Evolutionary conservation across 441 rosid species (phyloP).

Genomic region (Monsonia emarginata): DNA sequence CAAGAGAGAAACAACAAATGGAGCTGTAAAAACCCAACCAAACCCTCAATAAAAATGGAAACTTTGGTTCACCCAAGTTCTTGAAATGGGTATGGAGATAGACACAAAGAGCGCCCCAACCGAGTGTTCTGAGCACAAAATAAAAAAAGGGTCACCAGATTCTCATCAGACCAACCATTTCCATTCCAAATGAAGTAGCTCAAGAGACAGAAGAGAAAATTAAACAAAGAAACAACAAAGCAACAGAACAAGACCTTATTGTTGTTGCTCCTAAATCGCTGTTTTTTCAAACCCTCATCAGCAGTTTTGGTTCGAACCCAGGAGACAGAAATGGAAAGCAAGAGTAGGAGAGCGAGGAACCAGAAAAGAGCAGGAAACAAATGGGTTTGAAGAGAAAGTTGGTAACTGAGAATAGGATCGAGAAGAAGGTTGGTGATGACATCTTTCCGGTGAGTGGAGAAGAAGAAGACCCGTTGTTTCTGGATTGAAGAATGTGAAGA

Average conservation of each 20-base stretch:
- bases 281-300: constrained; percentile 18
- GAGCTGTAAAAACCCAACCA: constrained; percentile 62
- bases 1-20: constrained; percentile 49
- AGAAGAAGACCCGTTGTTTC: constrained; percentile 22
- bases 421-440: neutral
- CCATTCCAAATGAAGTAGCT: constrained; percentile 47
- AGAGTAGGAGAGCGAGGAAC: constrained; percentile 40
- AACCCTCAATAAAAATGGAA: constrained; percentile 46
- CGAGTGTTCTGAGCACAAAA: constrained; percentile 39
- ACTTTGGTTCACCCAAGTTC: constrained; percentile 22
- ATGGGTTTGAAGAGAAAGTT: constrained; percentile 34
- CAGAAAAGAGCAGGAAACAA: constrained; percentile 39
- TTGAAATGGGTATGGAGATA: constrained; percentile 27
- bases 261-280: constrained; percentile 16
- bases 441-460: constrained; percentile 20
- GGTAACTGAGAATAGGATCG: constrained; percentile 12
- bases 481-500: too few relatives aligned
- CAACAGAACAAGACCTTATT: constrained; percentile 29
- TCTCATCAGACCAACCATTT: constrained; percentile 39
- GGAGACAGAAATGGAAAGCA: constrained; percentile 32
- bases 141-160: constrained; percentile 46
- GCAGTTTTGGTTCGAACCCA: constrained; percentile 32
- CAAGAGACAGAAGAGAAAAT: constrained; percentile 33
- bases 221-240: constrained; percentile 37
- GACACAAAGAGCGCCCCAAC: constrained; percentile 51